phyloP scores from a whole-genome alignment of 2,329 filamentous ascomycete genomes.

The Metarhizium rileyi region DNA sequence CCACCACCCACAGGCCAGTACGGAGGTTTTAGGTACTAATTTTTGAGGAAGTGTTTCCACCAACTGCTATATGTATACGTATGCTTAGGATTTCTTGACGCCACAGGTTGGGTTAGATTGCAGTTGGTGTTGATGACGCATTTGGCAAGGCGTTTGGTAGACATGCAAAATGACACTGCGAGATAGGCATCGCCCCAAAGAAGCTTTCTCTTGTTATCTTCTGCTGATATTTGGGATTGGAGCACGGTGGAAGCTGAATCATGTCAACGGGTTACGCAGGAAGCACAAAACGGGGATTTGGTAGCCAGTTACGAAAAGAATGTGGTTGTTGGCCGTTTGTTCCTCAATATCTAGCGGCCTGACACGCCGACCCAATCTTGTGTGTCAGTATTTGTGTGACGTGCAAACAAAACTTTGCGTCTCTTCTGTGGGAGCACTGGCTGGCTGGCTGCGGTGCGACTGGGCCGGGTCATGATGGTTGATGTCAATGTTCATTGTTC shows the following conservation, averaged over 20 bases:
- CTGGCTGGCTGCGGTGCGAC: no score
- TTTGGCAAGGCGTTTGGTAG: slow-evolving; percentile 18
- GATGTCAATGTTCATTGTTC: no score
- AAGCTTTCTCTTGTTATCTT: not conserved
- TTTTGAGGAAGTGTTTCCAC: no score
- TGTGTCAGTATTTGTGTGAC: not conserved
- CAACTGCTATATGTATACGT: not conserved
- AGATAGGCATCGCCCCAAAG: not conserved
- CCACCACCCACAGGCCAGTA: slow-evolving; percentile 24
- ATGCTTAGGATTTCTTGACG: not conserved
- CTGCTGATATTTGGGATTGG: not conserved
- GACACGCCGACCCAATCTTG: not conserved
- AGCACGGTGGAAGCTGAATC: not conserved
- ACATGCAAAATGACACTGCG: slow-evolving; percentile 1
- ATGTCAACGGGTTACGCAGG: not conserved
- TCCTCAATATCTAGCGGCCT: not conserved
- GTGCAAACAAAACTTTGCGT: not conserved
- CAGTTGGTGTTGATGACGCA: slow-evolving; percentile 3
- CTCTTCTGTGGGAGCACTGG: no score
- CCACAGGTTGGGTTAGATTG: slow-evolving; percentile 2
- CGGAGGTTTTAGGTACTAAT: slow-evolving; percentile 25
- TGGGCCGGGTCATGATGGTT: no score
- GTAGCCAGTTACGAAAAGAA: not conserved
- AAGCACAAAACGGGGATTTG: not conserved
- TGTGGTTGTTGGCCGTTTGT: not conserved